These are phyloP conservation scores for Sugiyamaella boreocaroliniensis DNA, from an alignment of 805 yeast genomes.

Conservation along the genomic window DNA sequence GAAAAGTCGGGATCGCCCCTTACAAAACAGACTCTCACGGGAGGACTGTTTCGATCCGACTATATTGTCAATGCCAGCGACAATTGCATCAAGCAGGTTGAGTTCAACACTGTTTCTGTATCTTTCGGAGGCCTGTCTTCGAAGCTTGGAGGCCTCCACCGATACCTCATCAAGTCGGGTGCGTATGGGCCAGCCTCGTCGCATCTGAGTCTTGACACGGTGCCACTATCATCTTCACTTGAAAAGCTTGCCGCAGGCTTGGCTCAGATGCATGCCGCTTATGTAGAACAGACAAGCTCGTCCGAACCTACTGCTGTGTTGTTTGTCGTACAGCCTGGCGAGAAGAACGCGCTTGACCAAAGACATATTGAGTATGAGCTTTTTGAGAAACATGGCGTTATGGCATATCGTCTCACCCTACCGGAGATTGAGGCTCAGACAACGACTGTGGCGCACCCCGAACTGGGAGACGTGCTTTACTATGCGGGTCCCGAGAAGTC, in stretches of 20 bases:
- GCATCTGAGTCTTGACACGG: conserved; percentile 29
- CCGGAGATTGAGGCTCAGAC: conserved; percentile 40
- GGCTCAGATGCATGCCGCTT: conserved; percentile 56
- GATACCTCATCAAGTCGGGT: conserved; percentile 39
- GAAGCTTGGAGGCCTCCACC: conserved; percentile 71
- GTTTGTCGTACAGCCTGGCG: conserved; percentile 77
- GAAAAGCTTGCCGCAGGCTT: conserved; percentile 59
- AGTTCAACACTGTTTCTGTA: conserved; percentile 91
- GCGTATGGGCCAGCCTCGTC: conserved; percentile 23
- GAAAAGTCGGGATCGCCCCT: conserved; percentile 43
- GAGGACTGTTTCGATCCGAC: conserved; percentile 87
- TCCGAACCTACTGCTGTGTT: conserved; percentile 40
- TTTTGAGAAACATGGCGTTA: conserved; percentile 48
- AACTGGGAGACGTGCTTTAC: background rate
- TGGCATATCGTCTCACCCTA: conserved; percentile 60
- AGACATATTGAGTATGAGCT: conserved; percentile 71
- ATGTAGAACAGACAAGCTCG: conserved; percentile 26
- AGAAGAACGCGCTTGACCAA: conserved; percentile 89
- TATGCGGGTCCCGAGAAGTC: background rate
- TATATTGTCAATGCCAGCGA: conserved; percentile 57
- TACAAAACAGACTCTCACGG: conserved; percentile 43
- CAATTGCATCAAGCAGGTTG: conserved; percentile 76
- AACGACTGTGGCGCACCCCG: background rate
- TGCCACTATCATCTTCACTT: conserved; percentile 67
- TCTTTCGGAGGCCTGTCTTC: conserved; percentile 89